Evolutionary conservation across 2,329 filamentous ascomycete species (phyloP), one percentile per base, ranked within the genome.

Genomic region (Penicillium sp.): DNA sequence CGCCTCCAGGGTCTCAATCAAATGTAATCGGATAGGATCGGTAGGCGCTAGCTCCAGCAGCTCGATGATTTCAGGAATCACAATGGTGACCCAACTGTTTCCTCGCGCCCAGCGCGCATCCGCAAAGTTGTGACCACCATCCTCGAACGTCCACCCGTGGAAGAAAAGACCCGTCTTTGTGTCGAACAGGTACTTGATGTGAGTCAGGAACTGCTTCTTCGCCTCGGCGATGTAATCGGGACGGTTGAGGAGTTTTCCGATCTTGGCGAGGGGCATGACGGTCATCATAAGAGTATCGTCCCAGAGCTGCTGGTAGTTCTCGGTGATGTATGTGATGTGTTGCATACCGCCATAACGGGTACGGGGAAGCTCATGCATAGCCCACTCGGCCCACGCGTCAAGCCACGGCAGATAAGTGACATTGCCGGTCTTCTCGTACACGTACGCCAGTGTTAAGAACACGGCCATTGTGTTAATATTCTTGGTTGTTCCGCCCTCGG

Each of bases 281-380:
- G 88, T 92, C 89, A 93, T 93, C 89, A 93, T 92, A 43, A 93
- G 79, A 6, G 89, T 93, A 69, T 93, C 89, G 63, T 92, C 89
- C 89, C 89, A 93, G 22, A 92, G 79, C 75, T 92, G 87, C 69
- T 90, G 82, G 58, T 85, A 80, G 72, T 93, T 91, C 60, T 83
- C 80, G 2, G 84, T 81, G 29, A 87, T 74, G 64, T 92, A 92
- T 0, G 89, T 92, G 57, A 88, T 83, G 72, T 89, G 89, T 72
- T 91, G 88, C 79, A 91, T 89, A 54, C 87, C 79, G 45, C 86
- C 89, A 67, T 85, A 87, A 48, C 82, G 83, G 1, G 89, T 92
- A 40, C 88, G 81, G 12, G 85, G 84, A 26, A 92, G 80, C 49
- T 90, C 89, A 70, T 90, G 79, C 82, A 90, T 90, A 1, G 88